Evolutionary conservation across 768 basidiomycete species (phyloP).

Genomic region (Fistulinella prunicolor): DNA sequence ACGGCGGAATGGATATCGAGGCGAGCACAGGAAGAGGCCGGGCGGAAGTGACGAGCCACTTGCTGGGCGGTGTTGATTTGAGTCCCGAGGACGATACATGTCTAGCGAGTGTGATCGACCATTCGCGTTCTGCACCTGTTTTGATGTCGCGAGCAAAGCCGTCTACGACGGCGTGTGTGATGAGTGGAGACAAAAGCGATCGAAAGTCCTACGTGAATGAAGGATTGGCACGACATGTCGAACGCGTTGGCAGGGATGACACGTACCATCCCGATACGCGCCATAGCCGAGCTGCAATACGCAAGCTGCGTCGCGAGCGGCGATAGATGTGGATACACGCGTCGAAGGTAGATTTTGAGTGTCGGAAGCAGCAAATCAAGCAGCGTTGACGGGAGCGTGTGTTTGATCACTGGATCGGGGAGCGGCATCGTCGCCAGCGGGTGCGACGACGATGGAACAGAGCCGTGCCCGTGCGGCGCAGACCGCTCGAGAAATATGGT

Average conservation of each 20-base stretch:
- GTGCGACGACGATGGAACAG: slow-evolving; percentile 13
- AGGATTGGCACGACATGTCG: background rate
- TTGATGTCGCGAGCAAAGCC: slow-evolving; percentile 49
- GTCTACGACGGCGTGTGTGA: slow-evolving; percentile 58
- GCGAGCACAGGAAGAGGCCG: slow-evolving; percentile 31
- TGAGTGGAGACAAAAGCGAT: slow-evolving; percentile 58
- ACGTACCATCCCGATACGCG: slow-evolving; percentile 77
- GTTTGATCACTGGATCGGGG: slow-evolving; percentile 27
- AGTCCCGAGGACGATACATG: slow-evolving; percentile 8
- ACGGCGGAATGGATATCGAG: slow-evolving; percentile 12
- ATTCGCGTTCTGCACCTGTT: slow-evolving; percentile 32
- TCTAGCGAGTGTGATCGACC: slow-evolving; percentile 31
- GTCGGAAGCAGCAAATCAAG: slow-evolving; percentile 60
- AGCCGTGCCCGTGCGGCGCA: slow-evolving; percentile 25
- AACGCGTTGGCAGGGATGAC: background rate
- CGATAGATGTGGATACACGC: slow-evolving; percentile 59
- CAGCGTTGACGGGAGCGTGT: slow-evolving; percentile 30
- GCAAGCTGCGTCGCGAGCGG: slow-evolving; percentile 91
- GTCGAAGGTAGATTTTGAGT: slow-evolving; percentile 59
- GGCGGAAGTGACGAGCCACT: slow-evolving; percentile 47
- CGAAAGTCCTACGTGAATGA: slow-evolving; percentile 56
- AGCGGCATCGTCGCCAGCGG: slow-evolving; percentile 19
- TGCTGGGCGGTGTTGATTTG: slow-evolving; percentile 39
- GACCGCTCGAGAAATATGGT: slow-evolving; percentile 83
- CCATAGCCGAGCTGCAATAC: slow-evolving; percentile 89